Evolutionary conservation across 306 rosid genomes (phyloP), one percentile per base, ranked within the genome.

Genomic region (Cercis canadensis): DNA sequence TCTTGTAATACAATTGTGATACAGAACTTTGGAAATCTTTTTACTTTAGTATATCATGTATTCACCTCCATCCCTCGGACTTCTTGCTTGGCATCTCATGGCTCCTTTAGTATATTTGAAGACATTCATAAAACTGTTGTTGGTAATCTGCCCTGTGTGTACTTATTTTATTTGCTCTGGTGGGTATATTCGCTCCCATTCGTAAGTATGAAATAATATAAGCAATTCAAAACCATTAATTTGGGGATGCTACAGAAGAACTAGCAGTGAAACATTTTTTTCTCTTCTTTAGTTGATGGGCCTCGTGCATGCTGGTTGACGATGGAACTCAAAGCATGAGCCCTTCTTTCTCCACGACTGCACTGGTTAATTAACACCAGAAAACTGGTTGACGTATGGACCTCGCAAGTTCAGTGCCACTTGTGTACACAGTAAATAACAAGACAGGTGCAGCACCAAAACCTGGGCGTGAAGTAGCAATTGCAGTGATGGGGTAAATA

Each of bases 1-100:
- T 75, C 62, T 78, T 78, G 73, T 56, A 55, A 4, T 43, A 43
- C 49, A 11, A 21, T 75, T 78, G 81, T 56, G 75, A 75, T 65
- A 54, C 69, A 70, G 11, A 46, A 32, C 47, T 15, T 32, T 47
- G 57, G 21, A 11, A 6, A 5, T 7, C 47, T 45, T 63, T 45
- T 14, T 10, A 5, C 5, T 8, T 11, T 43, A 5, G 14, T 11
- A 12, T 43, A 5, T 6, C 10, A 6, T 43, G 4, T 11, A 1
- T 8, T 43, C 12, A 11, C 49, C 49, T 3, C n/a, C 13, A 3
- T 43, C 4, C 15, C 49, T 9, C 11, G 49, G 12, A 12, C 24
- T 43, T 75, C 43, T 49, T 13, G 51, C 31, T 56, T 39, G 69
- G 46, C 69, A 54, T 74, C 65, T 17, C 51, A 15, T 13, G 39